Conservation (phyloP, 1,139 yeast species). For the Kurtzmaniella quercitrusa region DNA sequence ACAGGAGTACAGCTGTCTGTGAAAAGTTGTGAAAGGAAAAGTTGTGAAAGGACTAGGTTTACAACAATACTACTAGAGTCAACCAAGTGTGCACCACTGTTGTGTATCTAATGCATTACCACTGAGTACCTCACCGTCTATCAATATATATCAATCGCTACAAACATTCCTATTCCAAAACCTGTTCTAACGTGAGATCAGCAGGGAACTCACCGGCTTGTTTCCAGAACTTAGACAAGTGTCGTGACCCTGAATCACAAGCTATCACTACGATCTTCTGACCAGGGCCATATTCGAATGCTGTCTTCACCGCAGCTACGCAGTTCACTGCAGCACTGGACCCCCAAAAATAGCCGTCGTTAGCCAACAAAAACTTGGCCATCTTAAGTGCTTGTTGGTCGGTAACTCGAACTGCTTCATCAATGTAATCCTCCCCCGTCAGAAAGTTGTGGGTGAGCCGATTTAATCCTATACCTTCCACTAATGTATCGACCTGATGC, state of each 20-base stretch:
- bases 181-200: constrained; percentile 28
- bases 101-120: too few relatives aligned
- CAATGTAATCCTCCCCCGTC: constrained; percentile 66
- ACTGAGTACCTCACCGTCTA: too few relatives aligned
- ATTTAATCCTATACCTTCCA: constrained; percentile 92
- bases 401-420: constrained; percentile 72
- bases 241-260: constrained; percentile 90
- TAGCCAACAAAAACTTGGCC: constrained; percentile 78
- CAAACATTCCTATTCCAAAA: constrained; percentile 16
- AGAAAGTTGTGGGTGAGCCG: constrained; percentile 78
- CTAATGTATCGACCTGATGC: constrained; percentile 92
- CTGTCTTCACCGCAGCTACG: constrained; percentile 77
- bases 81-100: too few relatives aligned
- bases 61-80: too few relatives aligned
- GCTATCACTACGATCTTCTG: constrained; percentile 79
- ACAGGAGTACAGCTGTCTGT: too few relatives aligned
- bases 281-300: constrained; percentile 56
- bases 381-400: constrained; percentile 80
- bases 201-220: constrained; percentile 40
- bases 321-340: constrained; percentile 91
- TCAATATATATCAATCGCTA: too few relatives aligned
- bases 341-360: constrained; percentile 90
- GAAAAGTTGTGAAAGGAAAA: too few relatives aligned
- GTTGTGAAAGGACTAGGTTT: too few relatives aligned
- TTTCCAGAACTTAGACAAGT: constrained; percentile 89